Conservation (phyloP, 202 grass and related monocot genomes). For the Musa balbisiana region DNA sequence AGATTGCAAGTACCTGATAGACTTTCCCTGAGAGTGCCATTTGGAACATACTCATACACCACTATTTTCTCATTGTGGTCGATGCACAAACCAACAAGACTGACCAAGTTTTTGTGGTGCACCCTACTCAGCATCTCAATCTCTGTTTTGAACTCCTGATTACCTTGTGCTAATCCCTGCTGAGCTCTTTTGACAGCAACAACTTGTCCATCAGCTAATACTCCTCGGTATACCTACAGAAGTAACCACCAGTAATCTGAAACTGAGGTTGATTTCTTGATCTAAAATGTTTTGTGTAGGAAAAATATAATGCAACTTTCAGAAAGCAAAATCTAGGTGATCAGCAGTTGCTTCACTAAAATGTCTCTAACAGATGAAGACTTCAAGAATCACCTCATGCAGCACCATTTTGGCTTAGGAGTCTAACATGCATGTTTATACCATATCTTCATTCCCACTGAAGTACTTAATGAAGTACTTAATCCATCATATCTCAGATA, state of each 20-base stretch:
- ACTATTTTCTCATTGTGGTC: slow-evolving; percentile 5
- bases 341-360: too few relatives aligned
- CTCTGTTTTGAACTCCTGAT: slow-evolving; percentile 5
- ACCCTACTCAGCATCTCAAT: slow-evolving; percentile 8
- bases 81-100: slow-evolving; percentile 10
- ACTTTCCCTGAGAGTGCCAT: slow-evolving; percentile 11
- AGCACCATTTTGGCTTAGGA: too few relatives aligned
- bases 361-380: too few relatives aligned
- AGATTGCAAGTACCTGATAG: not conserved
- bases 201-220: not conserved
- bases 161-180: not conserved
- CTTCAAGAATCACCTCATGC: too few relatives aligned
- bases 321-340: too few relatives aligned
- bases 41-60: slow-evolving; percentile 10
- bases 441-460: too few relatives aligned
- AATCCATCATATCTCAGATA: too few relatives aligned
- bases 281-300: not conserved
- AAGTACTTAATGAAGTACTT: too few relatives aligned
- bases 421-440: too few relatives aligned
- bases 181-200: slow-evolving; percentile 14
- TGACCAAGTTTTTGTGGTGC: slow-evolving; percentile 7
- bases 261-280: not conserved
- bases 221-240: not conserved
- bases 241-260: not conserved
- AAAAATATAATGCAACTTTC: not conserved